phyloP scores from a whole-genome alignment of 2,329 filamentous ascomycete genomes.

The Apiospora marii region DNA sequence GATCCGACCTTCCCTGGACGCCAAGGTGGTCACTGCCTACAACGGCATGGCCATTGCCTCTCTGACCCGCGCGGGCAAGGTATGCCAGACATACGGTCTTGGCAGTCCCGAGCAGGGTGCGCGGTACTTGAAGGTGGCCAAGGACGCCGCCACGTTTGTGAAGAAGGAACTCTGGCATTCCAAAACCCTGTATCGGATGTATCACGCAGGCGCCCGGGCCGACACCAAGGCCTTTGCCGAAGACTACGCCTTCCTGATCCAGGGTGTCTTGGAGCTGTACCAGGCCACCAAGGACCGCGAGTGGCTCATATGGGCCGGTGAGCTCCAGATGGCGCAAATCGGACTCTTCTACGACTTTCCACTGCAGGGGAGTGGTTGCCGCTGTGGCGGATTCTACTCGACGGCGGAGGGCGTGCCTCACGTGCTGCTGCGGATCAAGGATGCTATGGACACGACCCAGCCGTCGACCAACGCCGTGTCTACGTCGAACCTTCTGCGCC shows the following conservation, averaged over 20 bases:
- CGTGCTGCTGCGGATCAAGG: conserved; percentile 86
- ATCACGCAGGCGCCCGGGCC: conserved; percentile 69
- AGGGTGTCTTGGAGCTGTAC: conserved; percentile 84
- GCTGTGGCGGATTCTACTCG: conserved; percentile 73
- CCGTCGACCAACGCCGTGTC: conserved; percentile 90
- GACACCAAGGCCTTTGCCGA: conserved; percentile 82
- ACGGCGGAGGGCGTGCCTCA: conserved; percentile 70
- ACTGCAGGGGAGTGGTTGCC: conserved; percentile 44
- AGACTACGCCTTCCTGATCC: conserved; percentile 90
- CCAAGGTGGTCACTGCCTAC: conserved; percentile 87
- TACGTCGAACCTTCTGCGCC: conserved; percentile 85
- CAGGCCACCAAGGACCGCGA: conserved; percentile 79
- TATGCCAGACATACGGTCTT: background rate
- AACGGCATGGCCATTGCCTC: conserved; percentile 89
- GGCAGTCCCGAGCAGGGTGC: conserved; percentile 59
- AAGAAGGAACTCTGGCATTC: conserved; percentile 76
- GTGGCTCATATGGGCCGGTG: conserved; percentile 82
- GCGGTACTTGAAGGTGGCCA: conserved; percentile 71
- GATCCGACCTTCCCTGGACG: conserved; percentile 79
- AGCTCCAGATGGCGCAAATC: conserved; percentile 79
- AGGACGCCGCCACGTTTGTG: conserved; percentile 76
- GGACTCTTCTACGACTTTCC: conserved; percentile 76
- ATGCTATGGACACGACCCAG: conserved; percentile 91
- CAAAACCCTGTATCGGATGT: conserved; percentile 74
- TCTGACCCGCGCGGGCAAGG: conserved; percentile 75